A percentile compares a stretch with the other conserved stretches of the same genome.
phyloP scores from a whole-genome alignment of 495 filamentous ascomycete genomes.

The Parachaetomium inaequale region DNA sequence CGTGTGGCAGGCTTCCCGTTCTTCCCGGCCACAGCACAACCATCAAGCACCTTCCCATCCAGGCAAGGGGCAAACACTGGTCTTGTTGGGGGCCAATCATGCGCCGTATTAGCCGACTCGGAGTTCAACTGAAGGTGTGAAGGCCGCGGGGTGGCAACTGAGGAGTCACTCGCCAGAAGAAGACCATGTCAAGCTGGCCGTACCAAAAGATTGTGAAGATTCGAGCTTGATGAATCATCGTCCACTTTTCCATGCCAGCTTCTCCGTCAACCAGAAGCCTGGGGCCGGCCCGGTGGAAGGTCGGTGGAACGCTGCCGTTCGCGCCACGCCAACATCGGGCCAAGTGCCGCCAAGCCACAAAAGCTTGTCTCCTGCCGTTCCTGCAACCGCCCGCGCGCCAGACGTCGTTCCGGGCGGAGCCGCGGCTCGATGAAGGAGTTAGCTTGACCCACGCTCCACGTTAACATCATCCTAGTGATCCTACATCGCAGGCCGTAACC shows the following conservation, averaged over 20 bases:
- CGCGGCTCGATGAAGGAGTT: neutral
- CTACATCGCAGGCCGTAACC: no score
- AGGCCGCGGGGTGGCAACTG: neutral
- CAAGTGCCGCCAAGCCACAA: neutral
- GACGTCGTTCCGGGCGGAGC: neutral
- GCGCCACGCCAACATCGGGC: neutral
- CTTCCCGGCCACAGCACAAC: neutral
- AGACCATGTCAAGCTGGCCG: neutral
- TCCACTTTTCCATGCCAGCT: no score
- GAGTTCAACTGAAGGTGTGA: neutral
- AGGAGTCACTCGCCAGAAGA: neutral
- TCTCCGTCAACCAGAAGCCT: neutral
- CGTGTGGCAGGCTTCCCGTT: neutral
- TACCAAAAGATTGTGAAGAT: no score
- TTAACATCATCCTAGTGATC: neutral
- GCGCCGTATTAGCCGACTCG: neutral
- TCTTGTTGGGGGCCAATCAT: neutral
- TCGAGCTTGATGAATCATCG: no score
- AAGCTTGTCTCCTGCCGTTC: slow-evolving; percentile 21
- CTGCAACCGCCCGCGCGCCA: slow-evolving; percentile 7
- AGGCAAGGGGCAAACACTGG: neutral
- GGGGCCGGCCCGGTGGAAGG: neutral
- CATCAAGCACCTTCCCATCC: slow-evolving; percentile 13
- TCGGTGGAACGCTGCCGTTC: no score
- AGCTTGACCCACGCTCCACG: neutral